Evolutionary conservation across 768 basidiomycete species (phyloP).

Genomic region (Pulveroboletus ravenelii): DNA sequence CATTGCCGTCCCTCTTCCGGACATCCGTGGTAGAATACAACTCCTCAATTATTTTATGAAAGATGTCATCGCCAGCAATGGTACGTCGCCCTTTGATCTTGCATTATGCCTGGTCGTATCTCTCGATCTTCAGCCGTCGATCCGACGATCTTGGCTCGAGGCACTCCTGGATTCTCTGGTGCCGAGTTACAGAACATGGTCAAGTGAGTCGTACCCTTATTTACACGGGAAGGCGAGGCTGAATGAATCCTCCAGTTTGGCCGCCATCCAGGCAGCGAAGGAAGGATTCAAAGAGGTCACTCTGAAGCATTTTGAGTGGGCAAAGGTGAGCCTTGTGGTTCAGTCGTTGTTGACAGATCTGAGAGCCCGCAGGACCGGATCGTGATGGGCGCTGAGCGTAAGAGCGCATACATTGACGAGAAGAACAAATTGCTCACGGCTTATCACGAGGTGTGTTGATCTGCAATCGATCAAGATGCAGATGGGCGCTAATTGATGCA

Average conservation of each 20-base stretch:
- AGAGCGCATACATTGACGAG: slow-evolving; percentile 82
- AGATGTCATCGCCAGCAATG: slow-evolving; percentile 58
- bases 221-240: background rate
- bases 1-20: slow-evolving; percentile 91
- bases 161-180: slow-evolving; percentile 94
- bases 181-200: slow-evolving; percentile 97
- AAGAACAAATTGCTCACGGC: slow-evolving; percentile 88
- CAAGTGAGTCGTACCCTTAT: slow-evolving; percentile 54
- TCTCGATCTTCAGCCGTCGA: slow-evolving; percentile 58
- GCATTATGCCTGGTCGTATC: background rate
- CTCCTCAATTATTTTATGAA: slow-evolving; percentile 91
- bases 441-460: slow-evolving; percentile 77
- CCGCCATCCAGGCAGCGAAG: slow-evolving; percentile 91
- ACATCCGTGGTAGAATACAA: slow-evolving; percentile 89
- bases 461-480: background rate
- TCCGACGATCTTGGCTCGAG: slow-evolving; percentile 82
- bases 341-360: background rate
- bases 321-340: slow-evolving; percentile 55
- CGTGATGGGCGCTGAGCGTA: slow-evolving; percentile 93
- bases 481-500: slow-evolving; percentile 26
- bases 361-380: slow-evolving; percentile 69
- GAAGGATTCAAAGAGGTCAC: slow-evolving; percentile 70
- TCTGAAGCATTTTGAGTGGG: slow-evolving; percentile 94
- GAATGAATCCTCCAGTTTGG: slow-evolving; percentile 47
- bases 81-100: slow-evolving; percentile 32